Percentiles rank a stretch among this genome's conserved stretches.
Evolutionary conservation across 140 eudicot genomes (phyloP).

Genomic region (Senecio squalidus): DNA sequence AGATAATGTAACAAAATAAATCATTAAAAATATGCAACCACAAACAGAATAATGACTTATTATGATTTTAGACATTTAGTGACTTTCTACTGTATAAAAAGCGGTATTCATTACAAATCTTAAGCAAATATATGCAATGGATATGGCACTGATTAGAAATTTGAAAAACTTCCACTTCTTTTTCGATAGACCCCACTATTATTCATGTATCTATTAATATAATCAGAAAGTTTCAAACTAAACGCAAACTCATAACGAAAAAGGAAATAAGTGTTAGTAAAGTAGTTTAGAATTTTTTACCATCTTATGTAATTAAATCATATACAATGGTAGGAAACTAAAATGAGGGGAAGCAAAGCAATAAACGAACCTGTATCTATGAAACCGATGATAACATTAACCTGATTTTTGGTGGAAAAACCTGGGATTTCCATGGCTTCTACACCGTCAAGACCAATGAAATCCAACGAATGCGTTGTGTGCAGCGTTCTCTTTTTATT

Average conservation of each 20-base stretch:
- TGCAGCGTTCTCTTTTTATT: slow-evolving; percentile 56
- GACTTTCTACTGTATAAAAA: slow-evolving; percentile 8
- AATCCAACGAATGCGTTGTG: slow-evolving; percentile 96
- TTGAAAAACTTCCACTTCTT: neutral
- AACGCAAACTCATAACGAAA: neutral
- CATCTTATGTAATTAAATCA: too few relatives aligned
- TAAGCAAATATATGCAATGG: slow-evolving; percentile 15
- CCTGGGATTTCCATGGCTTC: slow-evolving; percentile 91
- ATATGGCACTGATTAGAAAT: slow-evolving; percentile 20
- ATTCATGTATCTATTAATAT: neutral
- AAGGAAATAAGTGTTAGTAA: neutral
- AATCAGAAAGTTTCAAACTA: neutral
- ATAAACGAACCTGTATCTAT: slow-evolving; percentile 68
- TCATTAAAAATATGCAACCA: neutral
- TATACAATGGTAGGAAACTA: neutral
- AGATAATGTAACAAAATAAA: neutral
- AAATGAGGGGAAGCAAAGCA: neutral
- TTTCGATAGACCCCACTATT: neutral
- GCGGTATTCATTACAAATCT: neutral
- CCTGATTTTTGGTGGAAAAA: slow-evolving; percentile 76
- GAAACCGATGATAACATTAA: slow-evolving; percentile 83
- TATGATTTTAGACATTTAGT: too few relatives aligned
- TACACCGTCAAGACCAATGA: slow-evolving; percentile 67
- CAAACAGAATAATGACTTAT: neutral
- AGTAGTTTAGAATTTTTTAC: too few relatives aligned